A percentile compares a stretch with the other conserved stretches of the same genome.
phyloP scores from a whole-genome alignment of 352 stramenopile species.

The Globisporangium cystogenes region DNA sequence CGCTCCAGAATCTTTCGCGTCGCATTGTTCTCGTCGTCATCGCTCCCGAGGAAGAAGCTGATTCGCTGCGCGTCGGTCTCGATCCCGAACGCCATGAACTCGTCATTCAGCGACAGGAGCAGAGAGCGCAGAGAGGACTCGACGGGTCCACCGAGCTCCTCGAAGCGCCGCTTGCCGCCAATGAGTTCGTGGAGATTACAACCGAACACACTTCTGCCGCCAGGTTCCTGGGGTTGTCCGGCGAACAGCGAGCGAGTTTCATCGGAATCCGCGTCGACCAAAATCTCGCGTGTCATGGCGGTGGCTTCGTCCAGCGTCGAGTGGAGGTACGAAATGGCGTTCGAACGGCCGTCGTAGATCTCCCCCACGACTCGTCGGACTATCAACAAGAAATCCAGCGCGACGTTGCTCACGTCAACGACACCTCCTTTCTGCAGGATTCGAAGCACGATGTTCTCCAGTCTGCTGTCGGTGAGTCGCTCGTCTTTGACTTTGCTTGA shows the following conservation, averaged over 20 bases:
- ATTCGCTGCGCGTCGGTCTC: conserved; percentile 52
- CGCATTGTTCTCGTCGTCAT: conserved; percentile 30
- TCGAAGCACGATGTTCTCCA: conserved; percentile 21
- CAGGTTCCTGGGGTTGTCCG: conserved; percentile 12
- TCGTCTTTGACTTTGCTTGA: conserved; percentile 1
- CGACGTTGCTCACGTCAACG: conserved; percentile 35
- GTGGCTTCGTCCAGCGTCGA: conserved; percentile 47
- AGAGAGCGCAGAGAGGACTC: conserved; percentile 36
- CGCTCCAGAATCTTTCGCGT: conserved; percentile 43
- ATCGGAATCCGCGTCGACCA: conserved; percentile 10
- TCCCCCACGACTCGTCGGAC: conserved; percentile 28
- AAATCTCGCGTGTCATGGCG: conserved; percentile 26
- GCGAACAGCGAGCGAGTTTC: conserved; percentile 4
- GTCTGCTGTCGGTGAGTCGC: conserved; percentile 5
- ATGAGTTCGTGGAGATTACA: conserved; percentile 29
- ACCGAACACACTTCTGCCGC: conserved; percentile 11
- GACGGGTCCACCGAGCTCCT: conserved; percentile 32
- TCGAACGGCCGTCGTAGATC: conserved; percentile 33
- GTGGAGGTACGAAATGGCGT: conserved; percentile 30
- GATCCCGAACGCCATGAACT: conserved; percentile 71
- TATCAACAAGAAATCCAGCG: conserved; percentile 22
- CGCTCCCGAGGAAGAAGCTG: conserved; percentile 64
- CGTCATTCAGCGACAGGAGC: conserved; percentile 55
- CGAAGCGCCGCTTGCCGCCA: conserved; percentile 24
- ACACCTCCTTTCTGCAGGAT: conserved; percentile 40